A percentile compares a stretch with the other conserved stretches of the same genome.
Evolutionary conservation across 2,329 filamentous ascomycete genomes (phyloP).

Genomic region (Aspergillus fructus): DNA sequence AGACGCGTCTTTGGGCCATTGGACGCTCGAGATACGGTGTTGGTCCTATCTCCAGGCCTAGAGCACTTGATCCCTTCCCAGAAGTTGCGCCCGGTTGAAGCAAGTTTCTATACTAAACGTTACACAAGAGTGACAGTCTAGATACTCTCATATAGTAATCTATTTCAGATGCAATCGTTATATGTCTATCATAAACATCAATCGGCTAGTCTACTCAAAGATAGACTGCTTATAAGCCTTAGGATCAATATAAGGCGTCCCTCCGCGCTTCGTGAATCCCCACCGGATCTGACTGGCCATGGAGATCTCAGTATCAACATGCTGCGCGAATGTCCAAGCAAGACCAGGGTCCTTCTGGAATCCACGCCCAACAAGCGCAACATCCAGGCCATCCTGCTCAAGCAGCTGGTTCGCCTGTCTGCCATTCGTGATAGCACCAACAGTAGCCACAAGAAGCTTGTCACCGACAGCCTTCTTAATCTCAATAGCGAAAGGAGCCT

Average conservation of each 20-base stretch:
- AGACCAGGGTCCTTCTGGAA: slow-evolving; percentile 82
- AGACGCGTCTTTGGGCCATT: too few species aligned
- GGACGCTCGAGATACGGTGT: too few species aligned
- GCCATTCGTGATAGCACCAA: slow-evolving; percentile 71
- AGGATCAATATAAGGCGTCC: slow-evolving; percentile 21
- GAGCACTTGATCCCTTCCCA: too few species aligned
- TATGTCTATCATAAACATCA: too few species aligned
- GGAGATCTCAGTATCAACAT: slow-evolving; percentile 68
- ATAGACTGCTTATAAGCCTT: slow-evolving; percentile 21
- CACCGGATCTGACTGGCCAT: slow-evolving; percentile 72
- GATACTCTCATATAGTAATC: too few species aligned
- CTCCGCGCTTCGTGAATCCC: slow-evolving; percentile 45
- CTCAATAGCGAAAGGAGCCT: slow-evolving; percentile 68
- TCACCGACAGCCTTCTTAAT: slow-evolving; percentile 74
- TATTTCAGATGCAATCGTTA: too few species aligned
- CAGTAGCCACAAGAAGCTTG: slow-evolving; percentile 68
- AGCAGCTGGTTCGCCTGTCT: slow-evolving; percentile 65
- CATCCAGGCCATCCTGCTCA: slow-evolving; percentile 57
- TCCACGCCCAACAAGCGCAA: slow-evolving; percentile 71
- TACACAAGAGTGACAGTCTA: too few species aligned
- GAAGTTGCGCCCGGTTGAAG: too few species aligned
- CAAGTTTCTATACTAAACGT: too few species aligned
- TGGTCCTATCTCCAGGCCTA: too few species aligned
- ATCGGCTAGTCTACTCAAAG: slow-evolving; percentile 15
- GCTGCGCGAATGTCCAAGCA: slow-evolving; percentile 69